Base-by-base conservation (phyloP, 2,329 filamentous ascomycete species). In the Ceratocystiopsis brevicomis region DNA sequence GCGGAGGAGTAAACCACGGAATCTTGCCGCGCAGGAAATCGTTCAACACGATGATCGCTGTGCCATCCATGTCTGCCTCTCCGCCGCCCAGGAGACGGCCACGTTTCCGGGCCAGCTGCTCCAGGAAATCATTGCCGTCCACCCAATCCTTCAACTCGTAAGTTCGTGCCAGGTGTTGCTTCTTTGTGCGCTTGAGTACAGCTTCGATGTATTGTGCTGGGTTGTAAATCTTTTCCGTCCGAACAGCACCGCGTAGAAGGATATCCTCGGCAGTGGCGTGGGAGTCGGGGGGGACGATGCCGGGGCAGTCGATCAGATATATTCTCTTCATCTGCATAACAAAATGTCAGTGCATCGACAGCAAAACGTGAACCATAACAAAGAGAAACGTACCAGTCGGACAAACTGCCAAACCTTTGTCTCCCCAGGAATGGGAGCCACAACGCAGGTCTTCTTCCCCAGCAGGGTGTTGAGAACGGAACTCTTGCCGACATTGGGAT, bases 21-120 rank as follows among this genome's bases (percentile, higher is more conserved):
- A 96, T 83, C 62, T 88, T 95, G 45, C 90, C 90, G 49, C 90
- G 68, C 55, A 96, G 74, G 58, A 96, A 98, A 56, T 98, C 90
- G 54, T 94, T 96, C 47, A 98, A 65, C 1, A 98, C 81, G 76
- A 94, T 94, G 61, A 94, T 94, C 1, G 90, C 90, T 40, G 94
- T 86, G 53, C 87, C 86, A 53, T 96, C 88, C 44, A 95, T 64
- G 59, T 98, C 90, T 4, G 88, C 81, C 58, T 96, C 90, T n/a
- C 88, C 90, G 45, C 84, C 88, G 57, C 39, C 43, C 15, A 96
- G 65, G 17, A 98, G 63, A 52, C 87, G 73, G 15, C 90, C 90
- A 45, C 78, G 77, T 59, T 95, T 96, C 45, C 87, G 70, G 10
- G 87, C 88, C 3, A 98, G 67, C 25, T 85, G 65, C 55, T 94